Base-by-base conservation (phyloP, 371 early-diverging fungal species). In the Mortierella sp. region DNA sequence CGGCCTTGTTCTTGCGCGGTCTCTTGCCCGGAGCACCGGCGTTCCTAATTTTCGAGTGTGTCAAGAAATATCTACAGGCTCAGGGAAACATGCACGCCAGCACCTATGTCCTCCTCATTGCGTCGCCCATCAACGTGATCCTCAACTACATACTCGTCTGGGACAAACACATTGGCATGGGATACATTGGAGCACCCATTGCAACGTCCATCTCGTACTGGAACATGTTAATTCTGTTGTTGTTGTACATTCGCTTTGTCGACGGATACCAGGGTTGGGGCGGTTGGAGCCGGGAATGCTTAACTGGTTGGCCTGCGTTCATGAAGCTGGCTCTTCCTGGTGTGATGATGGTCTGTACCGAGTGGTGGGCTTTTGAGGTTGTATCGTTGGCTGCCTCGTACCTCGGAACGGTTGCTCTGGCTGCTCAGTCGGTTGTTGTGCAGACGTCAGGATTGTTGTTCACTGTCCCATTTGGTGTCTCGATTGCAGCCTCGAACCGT, bases 121-220 rank as follows among this genome's bases (percentile, higher is more conserved):
- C 93, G 13, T 87, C 95, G 9, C 97, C 97, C 28, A 72, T 97
- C 77, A 97, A 97, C 83, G 85, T 96, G 3, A 76, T 94, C 28
- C 87, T 95, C 77, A 97, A 95, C 85, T 97, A 95, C 60, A 45
- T 88, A 11, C 87, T 97, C 28, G 97, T 97, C 38, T 96, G 93
- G 91, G 90, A 93, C 60, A 87, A 88, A 31, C 90, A 92, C 21
- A 83, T 92, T 21, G 85, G 90, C 5, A 76, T 97, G 34, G 98
- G 98, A 13, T 95, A 94, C 74, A 92, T 94, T 60, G 98, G 98
- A 31, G 96, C 97, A 0, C 97, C 98, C 0, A 78, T 96, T 7
- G 97, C 97, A 16, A 94, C 95, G 0, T 89, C 92, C 24, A 84
- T 96, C 52, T 94, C 95, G 21, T 95, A 96, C 85, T 94, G 93